Evolutionary conservation across 768 basidiomycete species (phyloP).

Genomic region (Mycena olivaceomarginata): DNA sequence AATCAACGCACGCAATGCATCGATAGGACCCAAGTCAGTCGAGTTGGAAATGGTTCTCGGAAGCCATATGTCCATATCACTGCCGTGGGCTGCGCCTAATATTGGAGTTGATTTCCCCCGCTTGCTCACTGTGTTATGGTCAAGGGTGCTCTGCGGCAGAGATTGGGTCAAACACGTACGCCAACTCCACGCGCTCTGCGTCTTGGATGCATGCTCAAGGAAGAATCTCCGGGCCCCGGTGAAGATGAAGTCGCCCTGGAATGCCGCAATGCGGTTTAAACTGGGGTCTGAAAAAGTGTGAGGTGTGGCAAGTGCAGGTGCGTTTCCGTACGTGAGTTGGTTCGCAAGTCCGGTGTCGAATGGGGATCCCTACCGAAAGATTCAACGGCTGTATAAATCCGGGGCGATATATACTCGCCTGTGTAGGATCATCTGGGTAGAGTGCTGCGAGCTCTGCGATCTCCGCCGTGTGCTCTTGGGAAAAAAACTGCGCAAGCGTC

Average conservation of each 20-base stretch:
- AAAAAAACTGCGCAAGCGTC: slow-evolving; percentile 15
- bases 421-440: slow-evolving; percentile 33
- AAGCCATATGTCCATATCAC: slow-evolving; percentile 34
- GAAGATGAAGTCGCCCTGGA: slow-evolving; percentile 34
- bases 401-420: background rate
- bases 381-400: background rate
- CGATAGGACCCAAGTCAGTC: background rate
- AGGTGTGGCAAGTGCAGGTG: too few relatives aligned
- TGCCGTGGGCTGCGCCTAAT: slow-evolving; percentile 27
- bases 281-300: slow-evolving; percentile 11
- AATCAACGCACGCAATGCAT: slow-evolving; percentile 32
- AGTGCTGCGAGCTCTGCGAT: slow-evolving; percentile 24
- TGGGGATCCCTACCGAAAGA: slow-evolving; percentile 28
- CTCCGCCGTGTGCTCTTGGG: slow-evolving; percentile 9
- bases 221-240: slow-evolving; percentile 28
- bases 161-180: background rate
- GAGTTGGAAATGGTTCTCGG: slow-evolving; percentile 7
- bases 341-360: slow-evolving; percentile 35
- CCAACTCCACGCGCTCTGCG: slow-evolving; percentile 37
- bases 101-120: slow-evolving; percentile 29
- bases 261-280: slow-evolving; percentile 42
- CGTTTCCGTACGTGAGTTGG: slow-evolving; percentile 25
- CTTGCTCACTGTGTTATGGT: slow-evolving; percentile 28
- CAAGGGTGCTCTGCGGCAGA: background rate
- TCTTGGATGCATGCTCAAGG: slow-evolving; percentile 32